These are phyloP conservation scores for Dalechampia spathulata DNA, from an alignment of 441 rosid genomes.

Conservation along the genomic window DNA sequence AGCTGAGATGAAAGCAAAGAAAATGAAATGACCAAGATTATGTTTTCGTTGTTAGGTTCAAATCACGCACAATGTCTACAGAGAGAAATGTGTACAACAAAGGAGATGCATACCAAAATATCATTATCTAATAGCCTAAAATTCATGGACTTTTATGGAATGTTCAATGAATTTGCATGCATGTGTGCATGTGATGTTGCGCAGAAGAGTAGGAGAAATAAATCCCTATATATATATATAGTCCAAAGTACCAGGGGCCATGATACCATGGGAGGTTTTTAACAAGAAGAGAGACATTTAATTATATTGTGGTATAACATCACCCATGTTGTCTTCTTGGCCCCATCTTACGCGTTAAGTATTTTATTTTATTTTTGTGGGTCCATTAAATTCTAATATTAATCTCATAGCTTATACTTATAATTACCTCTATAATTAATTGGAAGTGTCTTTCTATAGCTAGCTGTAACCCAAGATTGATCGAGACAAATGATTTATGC, in stretches of 20 bases:
- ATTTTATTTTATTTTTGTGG: constrained; percentile 1
- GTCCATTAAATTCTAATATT: neutral
- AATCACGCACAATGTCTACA: neutral
- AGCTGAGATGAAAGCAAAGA: constrained; percentile 8
- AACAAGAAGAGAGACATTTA: neutral
- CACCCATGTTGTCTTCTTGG: constrained; percentile 31
- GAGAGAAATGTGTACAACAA: constrained; percentile 6
- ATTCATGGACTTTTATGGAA: constrained; percentile 3
- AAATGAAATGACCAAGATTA: constrained; percentile 16
- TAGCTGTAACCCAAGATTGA: constrained; percentile 26
- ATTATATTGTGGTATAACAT: constrained; percentile 5
- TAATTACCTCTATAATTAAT: neutral
- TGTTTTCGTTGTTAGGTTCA: neutral
- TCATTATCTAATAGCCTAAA: neutral
- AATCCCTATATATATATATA: neutral
- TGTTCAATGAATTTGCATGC: constrained; percentile 20
- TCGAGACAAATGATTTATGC: no score
- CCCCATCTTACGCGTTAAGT: constrained; percentile 37
- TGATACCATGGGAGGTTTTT: neutral
- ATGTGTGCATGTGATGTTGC: constrained; percentile 20
- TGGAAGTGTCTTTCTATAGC: constrained; percentile 17
- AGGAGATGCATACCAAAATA: constrained; percentile 1
- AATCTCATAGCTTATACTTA: neutral
- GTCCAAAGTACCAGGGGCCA: neutral
- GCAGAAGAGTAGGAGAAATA: neutral